phyloP scores from a whole-genome alignment of 1,284 basidiomycete genomes.

The Puccinia hordei region DNA sequence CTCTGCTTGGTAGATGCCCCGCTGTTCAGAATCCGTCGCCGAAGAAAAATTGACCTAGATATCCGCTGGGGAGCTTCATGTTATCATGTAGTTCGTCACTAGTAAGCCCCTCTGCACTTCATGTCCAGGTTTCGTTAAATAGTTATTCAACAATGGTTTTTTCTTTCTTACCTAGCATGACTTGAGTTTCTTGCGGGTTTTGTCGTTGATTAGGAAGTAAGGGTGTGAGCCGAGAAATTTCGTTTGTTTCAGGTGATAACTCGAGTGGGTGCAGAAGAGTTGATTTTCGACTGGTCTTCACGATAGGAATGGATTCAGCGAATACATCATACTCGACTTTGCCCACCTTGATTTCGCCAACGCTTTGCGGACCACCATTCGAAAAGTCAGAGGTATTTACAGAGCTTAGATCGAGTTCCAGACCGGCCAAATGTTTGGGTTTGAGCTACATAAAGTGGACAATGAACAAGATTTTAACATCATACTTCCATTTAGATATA shows the following conservation, averaged over 20 bases:
- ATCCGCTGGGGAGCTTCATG: neutral
- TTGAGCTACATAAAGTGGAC: constrained; percentile 3
- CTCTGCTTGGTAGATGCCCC: neutral
- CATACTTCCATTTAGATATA: too few species aligned
- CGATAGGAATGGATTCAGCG: neutral
- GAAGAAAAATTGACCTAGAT: constrained; percentile 18
- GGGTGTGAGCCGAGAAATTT: neutral
- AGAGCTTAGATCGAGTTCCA: constrained; percentile 5
- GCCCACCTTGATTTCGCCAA: neutral
- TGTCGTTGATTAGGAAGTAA: constrained; percentile 13
- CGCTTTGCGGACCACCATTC: neutral
- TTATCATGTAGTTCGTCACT: neutral
- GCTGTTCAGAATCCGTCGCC: neutral
- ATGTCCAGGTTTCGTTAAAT: neutral
- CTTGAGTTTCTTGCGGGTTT: constrained; percentile 5
- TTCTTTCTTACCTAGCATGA: constrained; percentile 1
- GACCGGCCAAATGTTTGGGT: constrained; percentile 6
- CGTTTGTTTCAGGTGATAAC: constrained; percentile 17
- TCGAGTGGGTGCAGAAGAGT: neutral
- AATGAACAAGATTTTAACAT: too few species aligned
- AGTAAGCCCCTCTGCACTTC: neutral
- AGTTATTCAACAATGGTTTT: neutral
- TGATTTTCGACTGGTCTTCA: neutral
- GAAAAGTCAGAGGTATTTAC: neutral
- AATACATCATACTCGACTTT: constrained; percentile 2